Conservation (phyloP, 805 yeast genomes). For the Candida patagonica region DNA sequence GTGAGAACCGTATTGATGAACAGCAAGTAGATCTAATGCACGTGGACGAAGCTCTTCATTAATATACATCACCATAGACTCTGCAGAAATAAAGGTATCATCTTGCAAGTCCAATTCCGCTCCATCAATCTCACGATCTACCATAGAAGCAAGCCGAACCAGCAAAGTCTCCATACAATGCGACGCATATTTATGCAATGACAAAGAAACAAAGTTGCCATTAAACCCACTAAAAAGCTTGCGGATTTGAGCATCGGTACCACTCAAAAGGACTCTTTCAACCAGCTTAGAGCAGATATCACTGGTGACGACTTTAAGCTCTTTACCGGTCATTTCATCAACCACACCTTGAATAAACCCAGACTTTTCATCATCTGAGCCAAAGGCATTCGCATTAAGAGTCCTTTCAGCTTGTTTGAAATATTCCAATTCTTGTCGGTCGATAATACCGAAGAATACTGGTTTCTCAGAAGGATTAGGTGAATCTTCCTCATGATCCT, state of each 20-base stretch:
- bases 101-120: slow-evolving; percentile 29
- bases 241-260: slow-evolving; percentile 57
- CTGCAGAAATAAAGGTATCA: slow-evolving; percentile 46
- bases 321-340: slow-evolving; percentile 83
- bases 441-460: slow-evolving; percentile 80
- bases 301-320: slow-evolving; percentile 82
- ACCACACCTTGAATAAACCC: slow-evolving; percentile 70
- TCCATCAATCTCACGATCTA: slow-evolving; percentile 61
- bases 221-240: slow-evolving; percentile 55
- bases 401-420: slow-evolving; percentile 90
- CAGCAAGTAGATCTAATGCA: slow-evolving; percentile 1
- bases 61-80: slow-evolving; percentile 59
- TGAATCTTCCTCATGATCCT: slow-evolving; percentile 11
- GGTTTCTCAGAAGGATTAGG: slow-evolving; percentile 32
- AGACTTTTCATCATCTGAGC: slow-evolving; percentile 56
- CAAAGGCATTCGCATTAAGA: slow-evolving; percentile 71
- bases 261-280: slow-evolving; percentile 70
- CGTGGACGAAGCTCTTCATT: slow-evolving; percentile 39
- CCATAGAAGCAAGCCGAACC: slow-evolving; percentile 60
- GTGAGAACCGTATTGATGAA: slow-evolving; percentile 65
- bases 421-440: slow-evolving; percentile 75
- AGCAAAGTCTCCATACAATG: slow-evolving; percentile 86
- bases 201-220: slow-evolving; percentile 66
- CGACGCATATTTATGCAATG: slow-evolving; percentile 85
- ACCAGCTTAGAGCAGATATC: slow-evolving; percentile 90